Evolutionary conservation across 495 filamentous ascomycete genomes (phyloP).

Genomic region (Pyrenopolyporus hunteri): DNA sequence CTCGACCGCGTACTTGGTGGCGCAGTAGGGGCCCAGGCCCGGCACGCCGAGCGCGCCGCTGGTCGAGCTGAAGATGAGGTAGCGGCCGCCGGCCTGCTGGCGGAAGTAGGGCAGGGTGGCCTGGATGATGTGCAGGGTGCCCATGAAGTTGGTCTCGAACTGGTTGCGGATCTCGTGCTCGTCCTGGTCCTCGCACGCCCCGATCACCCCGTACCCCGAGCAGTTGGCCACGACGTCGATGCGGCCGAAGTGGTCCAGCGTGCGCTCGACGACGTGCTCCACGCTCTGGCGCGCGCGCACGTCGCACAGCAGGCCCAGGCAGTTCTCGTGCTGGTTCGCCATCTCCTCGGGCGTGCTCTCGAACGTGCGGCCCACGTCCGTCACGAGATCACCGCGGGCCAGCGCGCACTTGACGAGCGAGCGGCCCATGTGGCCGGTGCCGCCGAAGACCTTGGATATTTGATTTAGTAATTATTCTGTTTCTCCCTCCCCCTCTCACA

Average conservation of each 20-base stretch:
- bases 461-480: no score
- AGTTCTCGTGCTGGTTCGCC: slow-evolving; percentile 69
- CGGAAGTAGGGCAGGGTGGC: slow-evolving; percentile 89
- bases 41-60: slow-evolving; percentile 89
- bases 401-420: slow-evolving; percentile 83
- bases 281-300: slow-evolving; percentile 84
- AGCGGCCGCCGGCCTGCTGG: slow-evolving; percentile 71
- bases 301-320: slow-evolving; percentile 84
- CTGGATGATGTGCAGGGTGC: slow-evolving; percentile 91
- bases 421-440: slow-evolving; percentile 94
- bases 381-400: slow-evolving; percentile 83
- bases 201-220: slow-evolving; percentile 91
- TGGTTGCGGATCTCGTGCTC: slow-evolving; percentile 93
- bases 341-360: slow-evolving; percentile 78
- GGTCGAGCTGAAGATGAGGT: slow-evolving; percentile 92
- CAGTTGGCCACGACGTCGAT: slow-evolving; percentile 93
- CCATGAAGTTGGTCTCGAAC: slow-evolving; percentile 97
- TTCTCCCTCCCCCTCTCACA: no score
- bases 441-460: slow-evolving; percentile 76
- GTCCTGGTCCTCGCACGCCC: slow-evolving; percentile 95
- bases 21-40: slow-evolving; percentile 90
- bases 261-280: slow-evolving; percentile 67
- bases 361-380: slow-evolving; percentile 83
- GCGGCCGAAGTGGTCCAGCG: slow-evolving; percentile 75
- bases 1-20: slow-evolving; percentile 95